Evolutionary conservation across 306 rosid species (phyloP).

Genomic region (Sechiopsis laciniata): DNA sequence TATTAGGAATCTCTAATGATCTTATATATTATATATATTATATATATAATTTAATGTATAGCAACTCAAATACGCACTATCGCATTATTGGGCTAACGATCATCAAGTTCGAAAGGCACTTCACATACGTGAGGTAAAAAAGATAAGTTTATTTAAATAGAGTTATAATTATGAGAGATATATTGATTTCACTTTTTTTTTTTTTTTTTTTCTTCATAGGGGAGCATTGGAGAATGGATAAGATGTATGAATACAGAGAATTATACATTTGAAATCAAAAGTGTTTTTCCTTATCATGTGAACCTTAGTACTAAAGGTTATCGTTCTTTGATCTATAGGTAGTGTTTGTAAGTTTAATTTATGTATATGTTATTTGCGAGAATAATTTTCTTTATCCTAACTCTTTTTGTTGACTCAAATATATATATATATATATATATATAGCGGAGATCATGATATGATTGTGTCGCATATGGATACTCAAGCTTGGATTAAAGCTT

Average conservation of each 20-base stretch:
- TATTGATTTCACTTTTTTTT: no score
- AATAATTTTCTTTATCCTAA: no score
- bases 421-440: not conserved
- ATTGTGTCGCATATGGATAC: slow-evolving; percentile 22
- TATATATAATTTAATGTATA: no score
- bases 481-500: slow-evolving; percentile 27
- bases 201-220: not conserved
- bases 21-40: not conserved
- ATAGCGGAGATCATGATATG: slow-evolving; percentile 35
- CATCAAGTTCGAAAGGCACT: slow-evolving; percentile 48
- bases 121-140: slow-evolving; percentile 38
- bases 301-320: not conserved
- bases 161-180: no score
- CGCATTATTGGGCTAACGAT: slow-evolving; percentile 50
- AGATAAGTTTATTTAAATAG: no score
- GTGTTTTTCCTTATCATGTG: not conserved
- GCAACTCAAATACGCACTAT: not conserved
- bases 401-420: no score
- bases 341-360: no score
- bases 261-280: not conserved
- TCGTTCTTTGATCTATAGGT: not conserved
- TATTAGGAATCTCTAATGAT: not conserved
- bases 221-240: not conserved
- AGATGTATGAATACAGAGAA: not conserved
- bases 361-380: no score